Evolutionary conservation across 2,329 filamentous ascomycete genomes (phyloP).

Genomic region (Fusarium sp.): DNA sequence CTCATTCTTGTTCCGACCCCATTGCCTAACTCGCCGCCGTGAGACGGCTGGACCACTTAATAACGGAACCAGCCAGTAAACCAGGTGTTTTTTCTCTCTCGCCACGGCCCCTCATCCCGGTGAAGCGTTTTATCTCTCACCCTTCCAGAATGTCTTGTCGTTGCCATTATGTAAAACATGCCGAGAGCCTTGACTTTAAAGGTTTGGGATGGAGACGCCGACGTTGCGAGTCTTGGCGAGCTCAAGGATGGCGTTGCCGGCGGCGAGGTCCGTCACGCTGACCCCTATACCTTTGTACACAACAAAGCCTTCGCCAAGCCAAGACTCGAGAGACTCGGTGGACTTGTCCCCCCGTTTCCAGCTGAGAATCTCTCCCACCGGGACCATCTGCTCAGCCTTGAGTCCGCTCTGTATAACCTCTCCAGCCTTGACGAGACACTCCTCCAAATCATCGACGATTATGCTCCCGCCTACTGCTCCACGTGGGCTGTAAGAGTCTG

Average conservation of each 20-base stretch:
- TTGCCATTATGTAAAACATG: background rate
- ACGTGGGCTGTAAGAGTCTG: conserved; percentile 1
- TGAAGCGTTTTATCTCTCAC: background rate
- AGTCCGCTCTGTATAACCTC: conserved; percentile 71
- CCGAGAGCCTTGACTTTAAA: conserved; percentile 9
- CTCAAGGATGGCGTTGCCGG: conserved; percentile 43
- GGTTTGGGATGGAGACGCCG: conserved; percentile 13
- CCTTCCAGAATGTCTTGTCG: background rate
- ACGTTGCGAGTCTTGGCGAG: conserved; percentile 36
- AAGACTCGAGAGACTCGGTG: conserved; percentile 1
- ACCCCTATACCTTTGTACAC: conserved; percentile 43
- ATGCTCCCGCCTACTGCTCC: conserved; percentile 37
- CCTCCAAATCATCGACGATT: conserved; percentile 64
- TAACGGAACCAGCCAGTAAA: background rate
- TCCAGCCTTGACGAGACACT: conserved; percentile 68
- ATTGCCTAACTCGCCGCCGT: background rate
- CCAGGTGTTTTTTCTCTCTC: background rate
- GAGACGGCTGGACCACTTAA: conserved; percentile 1
- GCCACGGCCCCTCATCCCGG: background rate
- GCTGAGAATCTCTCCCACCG: conserved; percentile 60
- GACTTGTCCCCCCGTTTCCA: conserved; percentile 1
- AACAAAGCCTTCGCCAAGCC: conserved; percentile 39
- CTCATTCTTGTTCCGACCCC: background rate
- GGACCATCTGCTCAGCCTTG: conserved; percentile 64
- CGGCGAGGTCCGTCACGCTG: conserved; percentile 47